Percentiles rank a stretch among this genome's conserved stretches.
Conservation (phyloP, 2,329 filamentous ascomycete species). For the Verruconis gallopava region DNA sequence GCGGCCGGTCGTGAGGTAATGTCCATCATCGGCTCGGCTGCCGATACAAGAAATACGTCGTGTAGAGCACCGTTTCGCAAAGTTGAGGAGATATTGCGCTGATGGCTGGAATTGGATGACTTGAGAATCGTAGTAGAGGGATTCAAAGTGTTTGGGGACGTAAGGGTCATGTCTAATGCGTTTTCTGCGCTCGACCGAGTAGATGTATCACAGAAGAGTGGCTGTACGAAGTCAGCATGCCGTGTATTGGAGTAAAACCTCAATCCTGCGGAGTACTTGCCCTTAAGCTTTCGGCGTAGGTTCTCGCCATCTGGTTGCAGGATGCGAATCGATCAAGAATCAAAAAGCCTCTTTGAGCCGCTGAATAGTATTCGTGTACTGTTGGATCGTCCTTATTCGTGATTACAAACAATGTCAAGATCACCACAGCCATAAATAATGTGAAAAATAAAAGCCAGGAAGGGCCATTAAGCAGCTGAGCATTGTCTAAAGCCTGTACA, state of each 20-base stretch:
- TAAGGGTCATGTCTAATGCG: too few species aligned
- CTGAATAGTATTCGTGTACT: neutral
- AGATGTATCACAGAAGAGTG: neutral
- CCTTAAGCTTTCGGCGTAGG: neutral
- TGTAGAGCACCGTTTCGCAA: too few species aligned
- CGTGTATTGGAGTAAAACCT: neutral
- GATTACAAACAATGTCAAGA: neutral
- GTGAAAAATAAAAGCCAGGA: neutral
- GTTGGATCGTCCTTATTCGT: conserved; percentile 1
- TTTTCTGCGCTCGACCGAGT: too few species aligned
- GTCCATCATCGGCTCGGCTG: neutral
- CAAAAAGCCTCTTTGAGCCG: neutral
- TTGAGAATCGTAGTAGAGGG: too few species aligned
- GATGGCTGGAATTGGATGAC: too few species aligned
- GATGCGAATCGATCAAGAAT: neutral
- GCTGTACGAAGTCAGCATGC: neutral
- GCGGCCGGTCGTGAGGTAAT: neutral
- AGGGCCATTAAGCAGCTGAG: neutral
- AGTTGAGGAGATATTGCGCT: too few species aligned
- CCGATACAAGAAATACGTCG: neutral
- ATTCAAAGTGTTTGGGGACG: too few species aligned
- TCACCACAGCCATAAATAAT: neutral
- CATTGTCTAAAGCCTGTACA: neutral
- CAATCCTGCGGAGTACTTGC: too few species aligned
- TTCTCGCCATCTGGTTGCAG: neutral